Evolutionary conservation across 1,284 basidiomycete genomes (phyloP), one percentile per base, ranked within the genome.

Genomic region (Nidula niveotomentosa): DNA sequence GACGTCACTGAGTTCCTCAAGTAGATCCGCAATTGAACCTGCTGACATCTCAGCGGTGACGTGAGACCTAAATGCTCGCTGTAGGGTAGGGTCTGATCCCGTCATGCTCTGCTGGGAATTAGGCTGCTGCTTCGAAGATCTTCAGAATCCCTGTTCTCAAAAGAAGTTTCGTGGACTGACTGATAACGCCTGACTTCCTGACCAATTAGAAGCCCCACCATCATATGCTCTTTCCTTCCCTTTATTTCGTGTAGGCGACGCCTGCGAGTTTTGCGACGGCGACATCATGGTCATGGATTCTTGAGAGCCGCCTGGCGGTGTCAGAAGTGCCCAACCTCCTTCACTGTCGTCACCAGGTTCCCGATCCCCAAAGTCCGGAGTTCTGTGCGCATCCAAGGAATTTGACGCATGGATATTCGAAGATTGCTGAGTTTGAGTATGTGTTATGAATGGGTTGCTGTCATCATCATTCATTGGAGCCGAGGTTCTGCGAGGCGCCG

Each of bases 1-100:
- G 3, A 75, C 53, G 23, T 54, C 44, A 7, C 51, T 49, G 2
- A 67, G 10, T 58, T 53, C 43, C 60, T 58, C 17, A 12, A 66
- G 37, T 15, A 64, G 47, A 51, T 41, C 15, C 3, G 37, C 37
- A 37, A 56, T 57, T 51, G 55, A 65, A 52, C 55, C 53, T 8
- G 57, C 57, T 12, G 53, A 49, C 10, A 59, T 30, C 2, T 56
- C 59, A 8, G 55, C 52, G 18, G 35, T 12, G n/a, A 12, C 23
- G 12, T 49, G 37, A 41, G 37, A 41, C 23, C 23, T 23, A 23
- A 3, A 23, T 41, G 10, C 37, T 15, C 37, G 37, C 37, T 41
- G 45, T 2, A 15, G 45, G 2, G 45, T 51, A 5, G 44, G 36
- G 33, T 36, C 34, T 18, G 37, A 41, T 10, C 15, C 37, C 15